Base-by-base conservation (phyloP, 164 flowering plant genomes). In the Tetracentron sinense region DNA sequence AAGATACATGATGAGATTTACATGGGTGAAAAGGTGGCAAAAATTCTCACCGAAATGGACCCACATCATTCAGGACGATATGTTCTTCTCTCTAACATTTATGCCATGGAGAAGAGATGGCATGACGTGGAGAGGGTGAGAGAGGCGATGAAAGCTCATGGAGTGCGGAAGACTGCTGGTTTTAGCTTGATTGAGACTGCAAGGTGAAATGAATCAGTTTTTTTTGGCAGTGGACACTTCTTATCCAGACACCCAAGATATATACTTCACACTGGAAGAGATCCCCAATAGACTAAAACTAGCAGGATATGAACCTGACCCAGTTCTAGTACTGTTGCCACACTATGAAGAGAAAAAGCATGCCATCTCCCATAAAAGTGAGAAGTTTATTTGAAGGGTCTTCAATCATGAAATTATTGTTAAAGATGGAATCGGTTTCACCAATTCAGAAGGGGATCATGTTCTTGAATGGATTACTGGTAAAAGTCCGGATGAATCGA, bases 31-130 rank as follows among this genome's bases (percentile, higher is more conserved):
- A 33, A 8, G 8, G 38, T 33, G 38, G 38, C 38, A 33, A 33
- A 4, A 33, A 33, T 33, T 4, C 38, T 33, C 8, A 33, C 38
- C 8, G 38, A 33, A 33, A 4, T 33, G 38, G 38, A 33, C 8
- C 38, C 38, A 33, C 38, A 8, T 8, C 38, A 33, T 33, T 33
- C 38, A 8, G 38, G 38, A 8, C 4, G 38, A 33, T 33, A 4
- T 8, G 38, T 75, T 23, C 51, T 69, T 11, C 64, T 75, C 23
- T 75, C 75, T 33, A 33, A 33, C 38, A 33, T 33, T 33, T 33
- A 33, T 33, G 38, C 38, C 8, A 8, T 8, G 8, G 38, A 33
- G 38, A 33, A 8, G 8, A 33, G 38, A 33, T 33, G 38, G 38
- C 38, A 33, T 33, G 38, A 33, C 8, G 38, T 33, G 38, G 8